A percentile compares a stretch with the other conserved stretches of the same genome.
Conservation (phyloP, 164 flowering plant genomes). For the Vitis cinerea region DNA sequence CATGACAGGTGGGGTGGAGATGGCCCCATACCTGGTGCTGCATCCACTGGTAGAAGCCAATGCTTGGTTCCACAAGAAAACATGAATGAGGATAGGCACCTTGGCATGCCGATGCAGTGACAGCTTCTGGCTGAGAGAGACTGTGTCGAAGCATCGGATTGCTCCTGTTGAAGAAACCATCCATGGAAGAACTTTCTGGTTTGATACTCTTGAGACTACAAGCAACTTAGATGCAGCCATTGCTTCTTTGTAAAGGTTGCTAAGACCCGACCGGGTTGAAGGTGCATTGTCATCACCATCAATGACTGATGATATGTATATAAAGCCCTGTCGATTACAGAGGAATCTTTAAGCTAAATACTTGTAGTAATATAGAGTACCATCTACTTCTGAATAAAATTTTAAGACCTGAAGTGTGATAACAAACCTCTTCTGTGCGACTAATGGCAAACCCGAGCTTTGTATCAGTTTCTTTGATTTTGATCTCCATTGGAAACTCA, state of each 20-base stretch:
- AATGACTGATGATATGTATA: constrained; percentile 75
- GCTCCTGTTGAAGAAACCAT: constrained; percentile 86
- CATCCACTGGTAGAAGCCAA: constrained; percentile 21
- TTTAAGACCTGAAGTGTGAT: not conserved
- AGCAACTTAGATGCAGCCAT: constrained; percentile 46
- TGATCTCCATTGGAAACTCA: constrained; percentile 68
- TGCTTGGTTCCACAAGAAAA: constrained; percentile 62
- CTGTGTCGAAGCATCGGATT: constrained; percentile 82
- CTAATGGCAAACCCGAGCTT: constrained; percentile 92
- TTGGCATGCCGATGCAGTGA: constrained; percentile 86
- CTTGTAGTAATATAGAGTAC: not conserved
- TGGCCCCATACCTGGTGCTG: constrained; percentile 20
- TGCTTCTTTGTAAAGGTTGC: constrained; percentile 68
- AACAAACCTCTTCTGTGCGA: constrained; percentile 89
- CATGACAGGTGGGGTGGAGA: constrained; percentile 21
- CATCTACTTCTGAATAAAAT: too few species aligned
- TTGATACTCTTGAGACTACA: constrained; percentile 74
- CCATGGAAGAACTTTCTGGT: constrained; percentile 93
- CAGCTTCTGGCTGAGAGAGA: constrained; percentile 90
- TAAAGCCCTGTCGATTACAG: constrained; percentile 61
- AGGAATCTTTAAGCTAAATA: not conserved
- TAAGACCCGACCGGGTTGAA: constrained; percentile 70
- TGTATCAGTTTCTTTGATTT: constrained; percentile 58
- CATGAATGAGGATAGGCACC: constrained; percentile 66
- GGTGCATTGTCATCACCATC: constrained; percentile 59